phyloP scores from a whole-genome alignment of 495 filamentous ascomycete species.

The Pyrenopolyporus hunteri region DNA sequence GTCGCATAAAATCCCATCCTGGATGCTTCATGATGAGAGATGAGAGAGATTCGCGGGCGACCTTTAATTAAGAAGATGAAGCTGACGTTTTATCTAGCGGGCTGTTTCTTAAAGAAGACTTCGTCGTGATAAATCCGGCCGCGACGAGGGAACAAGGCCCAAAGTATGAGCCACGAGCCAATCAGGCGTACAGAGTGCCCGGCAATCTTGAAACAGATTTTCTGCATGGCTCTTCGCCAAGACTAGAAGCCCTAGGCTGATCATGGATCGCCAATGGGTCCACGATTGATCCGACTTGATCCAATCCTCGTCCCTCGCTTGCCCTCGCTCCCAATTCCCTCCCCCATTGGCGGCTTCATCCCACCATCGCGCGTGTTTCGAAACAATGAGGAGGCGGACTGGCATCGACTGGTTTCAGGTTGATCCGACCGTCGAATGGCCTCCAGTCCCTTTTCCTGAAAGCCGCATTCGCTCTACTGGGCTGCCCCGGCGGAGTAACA shows the following conservation, averaged over 20 bases:
- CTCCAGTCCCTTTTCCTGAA: conserved; percentile 28
- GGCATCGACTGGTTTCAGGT: conserved; percentile 47
- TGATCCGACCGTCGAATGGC: conserved; percentile 39
- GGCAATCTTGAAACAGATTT: conserved; percentile 41
- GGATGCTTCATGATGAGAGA: no score
- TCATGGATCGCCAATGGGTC: conserved; percentile 38
- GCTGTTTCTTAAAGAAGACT: conserved; percentile 19
- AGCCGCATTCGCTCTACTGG: conserved; percentile 23
- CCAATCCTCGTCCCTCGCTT: conserved; percentile 30
- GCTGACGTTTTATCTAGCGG: no score
- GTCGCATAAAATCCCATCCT: no score
- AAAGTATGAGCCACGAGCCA: conserved; percentile 30
- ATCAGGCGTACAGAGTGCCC: conserved; percentile 23
- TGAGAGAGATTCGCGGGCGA: no score
- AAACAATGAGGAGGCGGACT: conserved; percentile 43
- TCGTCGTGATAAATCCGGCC: conserved; percentile 18
- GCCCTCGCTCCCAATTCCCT: conserved; percentile 3
- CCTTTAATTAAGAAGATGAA: no score
- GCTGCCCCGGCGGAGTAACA: conserved; percentile 30
- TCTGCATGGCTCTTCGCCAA: conserved; percentile 40
- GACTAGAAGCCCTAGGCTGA: conserved; percentile 29
- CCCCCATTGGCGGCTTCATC: conserved; percentile 41
- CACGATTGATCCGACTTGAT: conserved; percentile 34
- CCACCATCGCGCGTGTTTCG: conserved; percentile 46
- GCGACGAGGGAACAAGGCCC: conserved; percentile 4